Conservation (phyloP, 2,329 filamentous ascomycete genomes). For the Claviceps pazoutovae region DNA sequence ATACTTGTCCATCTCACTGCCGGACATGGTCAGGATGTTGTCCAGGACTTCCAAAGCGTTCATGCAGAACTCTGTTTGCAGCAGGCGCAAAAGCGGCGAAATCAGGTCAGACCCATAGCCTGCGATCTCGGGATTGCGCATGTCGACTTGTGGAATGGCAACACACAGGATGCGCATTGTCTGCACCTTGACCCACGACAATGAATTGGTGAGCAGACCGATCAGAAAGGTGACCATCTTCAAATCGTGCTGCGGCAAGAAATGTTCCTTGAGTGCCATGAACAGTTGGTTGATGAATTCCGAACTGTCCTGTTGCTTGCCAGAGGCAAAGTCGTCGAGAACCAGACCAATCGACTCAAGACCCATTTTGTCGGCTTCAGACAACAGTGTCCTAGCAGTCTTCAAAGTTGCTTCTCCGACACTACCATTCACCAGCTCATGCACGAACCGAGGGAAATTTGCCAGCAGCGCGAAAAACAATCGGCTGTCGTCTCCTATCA, state of each 20-base stretch:
- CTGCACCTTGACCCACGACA: slow-evolving; percentile 81
- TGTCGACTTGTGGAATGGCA: slow-evolving; percentile 80
- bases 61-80: slow-evolving; percentile 89
- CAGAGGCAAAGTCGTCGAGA: slow-evolving; percentile 55
- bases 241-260: slow-evolving; percentile 72
- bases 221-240: slow-evolving; percentile 79
- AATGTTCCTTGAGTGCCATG: slow-evolving; percentile 59
- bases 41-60: slow-evolving; percentile 85
- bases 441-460: slow-evolving; percentile 78
- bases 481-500: slow-evolving; percentile 71
- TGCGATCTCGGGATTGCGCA: slow-evolving; percentile 80
- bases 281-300: slow-evolving; percentile 69
- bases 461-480: slow-evolving; percentile 78
- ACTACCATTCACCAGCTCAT: slow-evolving; percentile 55
- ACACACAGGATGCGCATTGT: slow-evolving; percentile 81
- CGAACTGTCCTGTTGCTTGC: slow-evolving; percentile 50
- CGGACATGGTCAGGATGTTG: slow-evolving; percentile 87
- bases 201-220: slow-evolving; percentile 77
- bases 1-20: slow-evolving; percentile 83
- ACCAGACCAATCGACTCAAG: slow-evolving; percentile 53
- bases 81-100: slow-evolving; percentile 72
- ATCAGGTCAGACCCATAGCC: slow-evolving; percentile 89
- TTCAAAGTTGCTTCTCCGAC: slow-evolving; percentile 42
- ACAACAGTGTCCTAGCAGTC: slow-evolving; percentile 55
- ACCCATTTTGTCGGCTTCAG: slow-evolving; percentile 60